Evolutionary conservation across 148 eudicot species (phyloP).

Genomic region (Beta vulgaris): DNA sequence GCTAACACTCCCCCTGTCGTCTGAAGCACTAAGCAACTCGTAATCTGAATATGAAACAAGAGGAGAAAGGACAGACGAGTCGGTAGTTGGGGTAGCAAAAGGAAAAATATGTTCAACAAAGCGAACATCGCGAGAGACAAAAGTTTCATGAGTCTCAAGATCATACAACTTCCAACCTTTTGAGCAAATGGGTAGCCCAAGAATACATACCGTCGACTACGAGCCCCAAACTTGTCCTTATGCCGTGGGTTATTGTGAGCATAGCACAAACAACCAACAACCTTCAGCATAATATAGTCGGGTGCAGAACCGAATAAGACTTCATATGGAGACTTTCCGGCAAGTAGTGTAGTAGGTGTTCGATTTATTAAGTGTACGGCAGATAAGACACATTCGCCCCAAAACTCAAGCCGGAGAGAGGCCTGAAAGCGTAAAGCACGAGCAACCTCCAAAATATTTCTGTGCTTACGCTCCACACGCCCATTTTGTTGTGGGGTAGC

Average conservation of each 20-base stretch:
- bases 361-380: not conserved
- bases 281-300: not conserved
- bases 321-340: not conserved
- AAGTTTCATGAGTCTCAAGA: not conserved
- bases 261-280: not conserved
- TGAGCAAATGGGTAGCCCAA: not conserved
- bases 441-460: no score
- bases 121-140: not conserved
- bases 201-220: not conserved
- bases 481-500: conserved; percentile 14
- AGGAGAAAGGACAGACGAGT: not conserved
- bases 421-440: not conserved
- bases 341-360: not conserved
- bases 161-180: not conserved
- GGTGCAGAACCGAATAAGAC: not conserved
- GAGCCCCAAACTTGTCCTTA: not conserved
- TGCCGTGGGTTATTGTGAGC: not conserved
- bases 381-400: conserved; percentile 14
- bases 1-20: no score
- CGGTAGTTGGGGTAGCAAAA: not conserved
- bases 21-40: not conserved
- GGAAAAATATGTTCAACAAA: not conserved
- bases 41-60: not conserved
- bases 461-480: not conserved
- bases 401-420: not conserved